Evolutionary conservation across 1,139 yeast genomes (phyloP).

Genomic region (Nakaseomyces sp.): DNA sequence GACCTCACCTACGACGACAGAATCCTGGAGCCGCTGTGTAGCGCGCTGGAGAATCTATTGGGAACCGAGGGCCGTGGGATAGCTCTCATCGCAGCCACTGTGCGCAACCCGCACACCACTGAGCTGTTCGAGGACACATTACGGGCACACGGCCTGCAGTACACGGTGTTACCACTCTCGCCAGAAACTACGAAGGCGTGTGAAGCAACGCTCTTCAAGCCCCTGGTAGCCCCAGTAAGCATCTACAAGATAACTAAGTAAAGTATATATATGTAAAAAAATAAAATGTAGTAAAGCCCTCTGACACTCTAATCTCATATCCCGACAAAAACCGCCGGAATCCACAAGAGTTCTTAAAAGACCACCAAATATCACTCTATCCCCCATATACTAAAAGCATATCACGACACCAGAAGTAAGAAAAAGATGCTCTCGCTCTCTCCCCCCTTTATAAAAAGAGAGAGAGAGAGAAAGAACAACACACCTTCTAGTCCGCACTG

Average conservation of each 20-base stretch:
- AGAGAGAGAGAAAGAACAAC: too few species aligned
- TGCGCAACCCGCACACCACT: constrained; percentile 55
- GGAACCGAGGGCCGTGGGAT: constrained; percentile 11
- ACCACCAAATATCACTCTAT: constrained; percentile 31
- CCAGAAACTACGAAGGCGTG: too few species aligned
- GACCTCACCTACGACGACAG: constrained; percentile 77
- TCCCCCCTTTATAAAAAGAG: too few species aligned
- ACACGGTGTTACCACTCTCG: constrained; percentile 28
- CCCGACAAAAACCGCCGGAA: constrained; percentile 17
- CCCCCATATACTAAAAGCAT: constrained; percentile 28
- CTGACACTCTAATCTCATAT: constrained; percentile 53
- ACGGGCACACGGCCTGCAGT: constrained; percentile 19
- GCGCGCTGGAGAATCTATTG: constrained; percentile 40
- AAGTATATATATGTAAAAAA: background rate
- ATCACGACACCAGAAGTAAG: constrained; percentile 25
- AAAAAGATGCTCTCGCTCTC: too few species aligned
- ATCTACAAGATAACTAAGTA: constrained; percentile 5
- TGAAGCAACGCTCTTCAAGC: background rate
- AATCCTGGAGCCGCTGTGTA: constrained; percentile 47
- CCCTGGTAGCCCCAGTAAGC: background rate
- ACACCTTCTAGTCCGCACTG: constrained; percentile 34
- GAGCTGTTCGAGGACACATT: constrained; percentile 44
- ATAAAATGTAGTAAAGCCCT: constrained; percentile 28
- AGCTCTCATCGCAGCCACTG: constrained; percentile 62
- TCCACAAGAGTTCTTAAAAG: constrained; percentile 54